Conservation (phyloP, 2,329 filamentous ascomycete genomes). For the Cryphonectria radicalis region DNA sequence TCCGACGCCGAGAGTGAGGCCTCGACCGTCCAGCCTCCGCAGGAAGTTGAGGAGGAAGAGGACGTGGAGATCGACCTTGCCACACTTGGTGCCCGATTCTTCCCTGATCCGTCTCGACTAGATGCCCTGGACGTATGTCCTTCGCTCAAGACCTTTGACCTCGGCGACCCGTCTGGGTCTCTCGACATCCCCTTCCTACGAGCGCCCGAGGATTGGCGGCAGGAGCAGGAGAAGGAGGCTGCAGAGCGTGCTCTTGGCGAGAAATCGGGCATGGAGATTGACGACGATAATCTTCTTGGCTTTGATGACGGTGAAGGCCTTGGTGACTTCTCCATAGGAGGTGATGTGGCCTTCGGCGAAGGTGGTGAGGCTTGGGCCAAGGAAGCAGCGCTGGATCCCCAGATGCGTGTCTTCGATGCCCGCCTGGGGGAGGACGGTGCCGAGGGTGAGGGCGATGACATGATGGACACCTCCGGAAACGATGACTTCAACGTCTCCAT, state of each 20-base stretch:
- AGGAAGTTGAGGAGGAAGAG: slow-evolving; percentile 54
- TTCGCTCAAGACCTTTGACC: slow-evolving; percentile 89
- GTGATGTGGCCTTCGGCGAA: slow-evolving; percentile 86
- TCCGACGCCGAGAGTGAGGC: slow-evolving; percentile 42
- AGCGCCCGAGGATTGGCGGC: slow-evolving; percentile 82
- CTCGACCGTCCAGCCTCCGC: slow-evolving; percentile 46
- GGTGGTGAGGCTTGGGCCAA: slow-evolving; percentile 95
- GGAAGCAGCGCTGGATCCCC: slow-evolving; percentile 84
- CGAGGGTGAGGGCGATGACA: slow-evolving; percentile 55
- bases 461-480: slow-evolving; percentile 65
- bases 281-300: slow-evolving; percentile 81
- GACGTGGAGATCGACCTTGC: slow-evolving; percentile 80
- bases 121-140: slow-evolving; percentile 93
- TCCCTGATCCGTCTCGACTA: slow-evolving; percentile 76
- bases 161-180: slow-evolving; percentile 83
- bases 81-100: slow-evolving; percentile 78
- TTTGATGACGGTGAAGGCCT: slow-evolving; percentile 82
- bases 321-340: slow-evolving; percentile 71
- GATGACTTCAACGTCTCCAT: slow-evolving; percentile 82
- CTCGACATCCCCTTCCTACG: slow-evolving; percentile 92
- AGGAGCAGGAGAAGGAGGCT: slow-evolving; percentile 68
- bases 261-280: slow-evolving; percentile 80
- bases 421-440: slow-evolving; percentile 61
- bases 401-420: slow-evolving; percentile 77
- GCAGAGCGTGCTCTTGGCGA: slow-evolving; percentile 59